phyloP scores from a whole-genome alignment of 176 grass and related monocot species.

The Hordeum vulgare region DNA sequence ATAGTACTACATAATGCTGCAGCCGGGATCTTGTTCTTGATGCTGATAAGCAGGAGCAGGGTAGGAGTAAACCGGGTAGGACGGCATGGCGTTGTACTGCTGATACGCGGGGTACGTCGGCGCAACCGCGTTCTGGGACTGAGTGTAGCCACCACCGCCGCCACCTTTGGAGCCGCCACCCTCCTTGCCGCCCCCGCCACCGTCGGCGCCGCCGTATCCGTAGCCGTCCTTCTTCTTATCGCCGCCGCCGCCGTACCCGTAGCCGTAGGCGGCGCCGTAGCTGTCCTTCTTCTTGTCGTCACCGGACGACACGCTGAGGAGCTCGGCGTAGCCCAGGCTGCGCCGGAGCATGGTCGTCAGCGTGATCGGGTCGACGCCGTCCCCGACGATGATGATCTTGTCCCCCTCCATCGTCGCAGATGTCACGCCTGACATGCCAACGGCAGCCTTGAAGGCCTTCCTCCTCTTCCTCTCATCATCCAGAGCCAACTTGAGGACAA shows the following conservation, averaged over 20 bases:
- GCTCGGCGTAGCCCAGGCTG: slow-evolving; percentile 49
- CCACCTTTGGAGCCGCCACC: not conserved
- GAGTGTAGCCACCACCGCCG: not conserved
- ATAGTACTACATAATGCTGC: slow-evolving; percentile 36
- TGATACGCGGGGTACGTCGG: slow-evolving; percentile 22
- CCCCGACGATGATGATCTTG: slow-evolving; percentile 43
- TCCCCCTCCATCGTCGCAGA: slow-evolving; percentile 53
- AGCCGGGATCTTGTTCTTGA: slow-evolving; percentile 42
- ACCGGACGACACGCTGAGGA: slow-evolving; percentile 45
- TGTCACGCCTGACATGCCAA: slow-evolving; percentile 47
- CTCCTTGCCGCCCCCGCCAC: slow-evolving; percentile 8
- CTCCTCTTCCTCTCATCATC: slow-evolving; percentile 51
- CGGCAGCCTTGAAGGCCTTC: slow-evolving; percentile 75
- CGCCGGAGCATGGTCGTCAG: slow-evolving; percentile 47
- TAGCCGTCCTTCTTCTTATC: slow-evolving; percentile 7
- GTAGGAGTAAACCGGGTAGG: slow-evolving; percentile 33
- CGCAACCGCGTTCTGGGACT: not conserved
- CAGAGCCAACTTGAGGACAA: slow-evolving; percentile 55
- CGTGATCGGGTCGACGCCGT: slow-evolving; percentile 48
- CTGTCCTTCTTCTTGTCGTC: slow-evolving; percentile 46
- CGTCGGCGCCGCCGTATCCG: not conserved
- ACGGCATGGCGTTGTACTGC: slow-evolving; percentile 39
- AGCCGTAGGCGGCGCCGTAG: slow-evolving; percentile 24
- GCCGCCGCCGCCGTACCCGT: slow-evolving; percentile 15
- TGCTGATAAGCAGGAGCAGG: slow-evolving; percentile 6